Base-by-base conservation (phyloP, 148 eudicot genomes). In the Fallopia convolvulus region DNA sequence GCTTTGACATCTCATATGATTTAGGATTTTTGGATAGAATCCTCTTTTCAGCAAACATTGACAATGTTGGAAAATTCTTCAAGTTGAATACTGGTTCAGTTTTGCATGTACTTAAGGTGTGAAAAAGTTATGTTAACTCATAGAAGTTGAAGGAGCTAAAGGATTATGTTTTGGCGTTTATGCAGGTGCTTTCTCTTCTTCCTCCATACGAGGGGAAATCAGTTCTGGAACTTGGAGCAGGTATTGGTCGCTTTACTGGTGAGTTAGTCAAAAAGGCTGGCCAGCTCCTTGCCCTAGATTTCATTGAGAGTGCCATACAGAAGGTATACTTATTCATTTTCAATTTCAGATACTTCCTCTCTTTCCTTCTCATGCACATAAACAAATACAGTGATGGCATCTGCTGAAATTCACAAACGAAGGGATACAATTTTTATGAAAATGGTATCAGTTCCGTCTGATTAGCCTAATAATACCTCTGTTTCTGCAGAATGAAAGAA, bases 161-260 rank as follows among this genome's bases (percentile, higher is more conserved):
- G 33, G 20, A 30, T 52, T 23, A 10, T 56, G 1, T 42, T 41
- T 63, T 26, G 8, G 10, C 70, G 3, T 68, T 68, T 4, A 21
- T 58, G 53, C 74, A 96, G 99, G 89, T 96, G 53, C 92, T 95
- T 70, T 84, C 97, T 74, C 56, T 92, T 84, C 99, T 95, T 66
- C 99, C 99, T 56, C 81, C 94, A 56, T 89, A 84, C 78, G 94
- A 93, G 83, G 98, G 98, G 11, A 90, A 96, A 81, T 82, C 93
- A 33, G 86, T 96, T 56, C 87, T 96, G 63, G 98, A 96, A 85
- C 94, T 96, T 10, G 99, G 99, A 79, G 99, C 99, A 76, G 99
- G 99, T 33, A 96, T 96, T 81, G 99, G 99, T 80, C 98, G 98
- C 74, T 96, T 96, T 82, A 96, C 99, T 68, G 91, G 99, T 66